These are phyloP conservation scores for Xylariaceae sp. DNA, from an alignment of 2,329 filamentous ascomycete species.

Conservation along the genomic window DNA sequence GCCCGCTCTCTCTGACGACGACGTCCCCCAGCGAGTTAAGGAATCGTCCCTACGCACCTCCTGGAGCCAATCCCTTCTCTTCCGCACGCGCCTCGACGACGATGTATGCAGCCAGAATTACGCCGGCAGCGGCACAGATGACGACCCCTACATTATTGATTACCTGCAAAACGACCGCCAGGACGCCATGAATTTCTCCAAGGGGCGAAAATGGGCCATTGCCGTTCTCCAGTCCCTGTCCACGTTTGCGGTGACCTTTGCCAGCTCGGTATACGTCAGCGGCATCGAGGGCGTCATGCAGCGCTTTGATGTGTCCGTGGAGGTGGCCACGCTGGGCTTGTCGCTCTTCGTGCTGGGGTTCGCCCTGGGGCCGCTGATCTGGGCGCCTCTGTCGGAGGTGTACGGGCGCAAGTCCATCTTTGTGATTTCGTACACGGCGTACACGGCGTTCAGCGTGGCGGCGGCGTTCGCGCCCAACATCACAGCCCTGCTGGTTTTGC, in stretches of 20 bases:
- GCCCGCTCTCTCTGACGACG: too few species aligned
- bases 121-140: slow-evolving; percentile 66
- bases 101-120: neutral
- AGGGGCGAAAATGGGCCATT: slow-evolving; percentile 65
- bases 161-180: slow-evolving; percentile 70
- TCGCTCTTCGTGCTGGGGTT: slow-evolving; percentile 62
- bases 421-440: slow-evolving; percentile 54
- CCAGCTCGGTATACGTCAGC: slow-evolving; percentile 68
- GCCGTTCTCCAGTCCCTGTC: slow-evolving; percentile 66
- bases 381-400: slow-evolving; percentile 62
- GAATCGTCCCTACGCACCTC: too few species aligned
- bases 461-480: slow-evolving; percentile 58
- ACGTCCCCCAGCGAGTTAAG: too few species aligned
- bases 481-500: slow-evolving; percentile 60
- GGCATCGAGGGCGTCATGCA: slow-evolving; percentile 57
- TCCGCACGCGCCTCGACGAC: too few species aligned
- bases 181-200: slow-evolving; percentile 67
- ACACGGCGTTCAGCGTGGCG: slow-evolving; percentile 61
- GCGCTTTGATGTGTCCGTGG: slow-evolving; percentile 57
- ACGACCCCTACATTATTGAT: slow-evolving; percentile 69
- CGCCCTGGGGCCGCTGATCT: slow-evolving; percentile 55
- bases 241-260: slow-evolving; percentile 70
- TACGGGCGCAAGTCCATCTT: slow-evolving; percentile 61
- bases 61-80: too few species aligned
- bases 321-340: slow-evolving; percentile 54